Base-by-base conservation (phyloP, 345 rosid genomes). In the Abelmoschus esculentus region DNA sequence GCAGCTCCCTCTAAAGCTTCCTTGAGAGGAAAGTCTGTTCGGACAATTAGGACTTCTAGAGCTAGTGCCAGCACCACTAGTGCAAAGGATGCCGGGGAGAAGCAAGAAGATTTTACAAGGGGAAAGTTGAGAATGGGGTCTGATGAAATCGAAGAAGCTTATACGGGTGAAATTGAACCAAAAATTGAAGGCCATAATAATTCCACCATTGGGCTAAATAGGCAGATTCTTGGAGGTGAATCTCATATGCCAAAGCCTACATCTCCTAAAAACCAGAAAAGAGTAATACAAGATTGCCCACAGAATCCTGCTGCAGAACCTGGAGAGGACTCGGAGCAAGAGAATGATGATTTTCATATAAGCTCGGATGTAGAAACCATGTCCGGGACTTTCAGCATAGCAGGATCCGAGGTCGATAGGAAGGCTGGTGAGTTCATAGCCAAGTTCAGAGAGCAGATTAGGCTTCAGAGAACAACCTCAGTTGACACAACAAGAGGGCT, bases 351-450 rank as follows among this genome's bases (percentile, higher is more conserved):
- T 38, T 47, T 72, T 74, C 80, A 12, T 71, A 71, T 44, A 44
- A 74, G 66, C 44, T 71, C 79, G 9, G 73, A 82, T 58, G 81
- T 73, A 63, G 84, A 71, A 66, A 76, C 67, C 36, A 36, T 68
- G 67, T 68, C 78, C 18, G 84, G 71, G 62, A 61, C 67, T 28
- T 63, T 53, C 6, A 70, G 79, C 70, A 76, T 81, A 53, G 84
- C 83, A 15, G 84, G 82, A 17, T 19, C 72, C 17, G 96, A 90
- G 75, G 96, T 93, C 13, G 98, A 93, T 78, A 89, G 80, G 78
- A 91, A 91, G 75, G 98, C 97, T 1, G 88, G 83, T 14, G 98
- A 93, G 79, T 91, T 93, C 74, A 93, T 93, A 69, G 97, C 98
- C 57, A 89, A 85, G 78, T 93, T 91, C 77, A 80, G 85, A 59